Percentiles rank a stretch among this genome's conserved stretches.
phyloP scores from a whole-genome alignment of 2,329 filamentous ascomycete genomes.

The Colletotrichum sp. region DNA sequence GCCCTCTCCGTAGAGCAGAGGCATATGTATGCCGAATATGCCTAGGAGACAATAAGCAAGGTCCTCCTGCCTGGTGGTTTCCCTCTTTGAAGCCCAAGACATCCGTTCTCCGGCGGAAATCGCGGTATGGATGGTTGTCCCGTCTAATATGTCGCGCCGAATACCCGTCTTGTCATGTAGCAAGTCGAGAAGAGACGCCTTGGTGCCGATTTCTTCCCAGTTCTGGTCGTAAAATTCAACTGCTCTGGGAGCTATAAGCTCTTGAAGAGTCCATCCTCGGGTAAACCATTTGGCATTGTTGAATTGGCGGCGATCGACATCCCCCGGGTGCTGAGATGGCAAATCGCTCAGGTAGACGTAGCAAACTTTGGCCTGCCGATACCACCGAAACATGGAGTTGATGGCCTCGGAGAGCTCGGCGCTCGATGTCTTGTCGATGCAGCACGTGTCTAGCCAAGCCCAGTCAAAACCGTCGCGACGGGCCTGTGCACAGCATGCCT shows the following conservation, averaged over 20 bases:
- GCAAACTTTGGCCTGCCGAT: conserved; percentile 28
- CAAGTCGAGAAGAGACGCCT: neutral
- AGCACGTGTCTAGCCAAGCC: conserved; percentile 35
- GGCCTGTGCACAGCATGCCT: conserved; percentile 24
- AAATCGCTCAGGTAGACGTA: conserved; percentile 26
- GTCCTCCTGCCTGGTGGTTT: conserved; percentile 34
- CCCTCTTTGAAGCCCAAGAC: conserved; percentile 32
- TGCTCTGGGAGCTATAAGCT: conserved; percentile 31
- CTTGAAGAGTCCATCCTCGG: conserved; percentile 33
- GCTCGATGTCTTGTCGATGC: conserved; percentile 32
- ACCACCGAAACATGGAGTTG: conserved; percentile 28
- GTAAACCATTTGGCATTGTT: conserved; percentile 24
- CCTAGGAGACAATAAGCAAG: conserved; percentile 36
- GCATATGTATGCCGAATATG: conserved; percentile 38
- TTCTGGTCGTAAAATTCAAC: conserved; percentile 31
- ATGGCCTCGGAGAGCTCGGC: conserved; percentile 31
- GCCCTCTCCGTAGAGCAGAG: conserved; percentile 37
- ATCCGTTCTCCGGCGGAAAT: neutral
- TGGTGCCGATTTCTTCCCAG: conserved; percentile 31
- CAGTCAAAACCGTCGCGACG: conserved; percentile 24
- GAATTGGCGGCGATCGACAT: neutral
- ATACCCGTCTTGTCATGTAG: neutral
- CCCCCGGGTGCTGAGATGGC: neutral
- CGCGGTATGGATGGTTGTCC: neutral
- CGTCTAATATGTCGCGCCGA: neutral